Percentiles rank a stretch among this genome's conserved stretches.
Conservation (phyloP, 768 basidiomycete genomes). For the Amanita subjunquillea region DNA sequence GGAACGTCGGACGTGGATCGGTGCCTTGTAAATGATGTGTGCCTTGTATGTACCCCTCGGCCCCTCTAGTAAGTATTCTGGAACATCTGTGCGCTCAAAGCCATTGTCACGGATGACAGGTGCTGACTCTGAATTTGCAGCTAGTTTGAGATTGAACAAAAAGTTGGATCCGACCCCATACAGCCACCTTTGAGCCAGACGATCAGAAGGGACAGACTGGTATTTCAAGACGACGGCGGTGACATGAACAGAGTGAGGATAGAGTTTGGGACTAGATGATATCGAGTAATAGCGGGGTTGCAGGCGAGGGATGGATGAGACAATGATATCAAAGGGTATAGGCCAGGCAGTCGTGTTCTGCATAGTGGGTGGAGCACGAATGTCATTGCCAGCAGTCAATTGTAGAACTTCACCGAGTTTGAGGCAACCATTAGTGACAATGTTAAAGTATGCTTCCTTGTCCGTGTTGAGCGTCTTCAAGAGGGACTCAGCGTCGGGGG, state of each 20-base stretch:
- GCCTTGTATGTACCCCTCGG: constrained; percentile 78
- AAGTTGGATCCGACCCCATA: constrained; percentile 95
- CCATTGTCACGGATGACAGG: constrained; percentile 27
- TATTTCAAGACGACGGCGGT: constrained; percentile 96
- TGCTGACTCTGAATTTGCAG: constrained; percentile 48
- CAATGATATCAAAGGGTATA: constrained; percentile 95
- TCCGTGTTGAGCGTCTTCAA: constrained; percentile 71
- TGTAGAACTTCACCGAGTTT: constrained; percentile 92
- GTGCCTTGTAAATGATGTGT: constrained; percentile 68
- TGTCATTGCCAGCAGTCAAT: constrained; percentile 75
- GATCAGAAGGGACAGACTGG: constrained; percentile 48
- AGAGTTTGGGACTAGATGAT: constrained; percentile 90
- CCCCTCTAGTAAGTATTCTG: constrained; percentile 80
- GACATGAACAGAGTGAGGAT: constrained; percentile 85
- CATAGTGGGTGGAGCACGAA: constrained; percentile 42
- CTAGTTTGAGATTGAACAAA: constrained; percentile 83
- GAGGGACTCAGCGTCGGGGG: constrained; percentile 60
- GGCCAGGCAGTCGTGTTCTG: constrained; percentile 78
- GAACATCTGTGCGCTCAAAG: constrained; percentile 34
- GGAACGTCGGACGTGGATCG: constrained; percentile 90
- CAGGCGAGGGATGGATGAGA: constrained; percentile 86
- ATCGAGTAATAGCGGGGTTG: constrained; percentile 99
- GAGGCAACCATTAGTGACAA: constrained; percentile 74
- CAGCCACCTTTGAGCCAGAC: constrained; percentile 53
- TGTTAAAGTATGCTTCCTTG: constrained; percentile 78